Evolutionary conservation across 2,329 filamentous ascomycete genomes (phyloP).

Genomic region (Laburnicola sp.): DNA sequence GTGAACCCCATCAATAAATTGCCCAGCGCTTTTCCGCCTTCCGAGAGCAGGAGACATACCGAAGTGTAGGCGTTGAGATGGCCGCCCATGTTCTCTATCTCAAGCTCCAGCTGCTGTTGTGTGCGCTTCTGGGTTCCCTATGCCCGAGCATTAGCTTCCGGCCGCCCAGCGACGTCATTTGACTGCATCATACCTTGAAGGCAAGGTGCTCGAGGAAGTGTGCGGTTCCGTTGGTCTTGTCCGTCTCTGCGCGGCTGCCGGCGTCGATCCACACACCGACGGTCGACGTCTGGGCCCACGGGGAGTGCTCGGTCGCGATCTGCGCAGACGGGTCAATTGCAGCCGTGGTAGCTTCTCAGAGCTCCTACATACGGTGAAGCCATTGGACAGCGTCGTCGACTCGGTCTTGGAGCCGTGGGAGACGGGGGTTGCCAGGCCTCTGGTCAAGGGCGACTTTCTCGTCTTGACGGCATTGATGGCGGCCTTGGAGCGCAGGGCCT

Average conservation of each 20-base stretch:
- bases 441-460: slow-evolving; percentile 65
- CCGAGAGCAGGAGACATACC: slow-evolving; percentile 59
- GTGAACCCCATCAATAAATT: slow-evolving; percentile 45
- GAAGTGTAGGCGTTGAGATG: slow-evolving; percentile 99
- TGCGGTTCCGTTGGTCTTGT: slow-evolving; percentile 97
- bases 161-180: slow-evolving; percentile 9
- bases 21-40: slow-evolving; percentile 9
- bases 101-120: slow-evolving; percentile 96
- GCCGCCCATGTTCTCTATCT: slow-evolving; percentile 99
- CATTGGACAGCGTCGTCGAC: slow-evolving; percentile 95
- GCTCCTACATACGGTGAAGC: slow-evolving; percentile 74
- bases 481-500: slow-evolving; percentile 84
- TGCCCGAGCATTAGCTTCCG: slow-evolving; percentile 30
- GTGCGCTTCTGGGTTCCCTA: slow-evolving; percentile 91
- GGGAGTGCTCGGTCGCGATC: slow-evolving; percentile 98
- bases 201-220: slow-evolving; percentile 99
- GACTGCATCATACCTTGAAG: slow-evolving; percentile 76
- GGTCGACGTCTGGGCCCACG: slow-evolving; percentile 96
- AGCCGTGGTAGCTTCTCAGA: slow-evolving; percentile 18
- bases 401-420: slow-evolving; percentile 77
- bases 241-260: slow-evolving; percentile 95
- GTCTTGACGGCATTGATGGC: slow-evolving; percentile 72
- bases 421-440: slow-evolving; percentile 89
- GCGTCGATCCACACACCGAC: slow-evolving; percentile 99
- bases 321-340: slow-evolving; percentile 51